Conservation (phyloP, 139 green algal species). For the Coelastrella sp. region DNA sequence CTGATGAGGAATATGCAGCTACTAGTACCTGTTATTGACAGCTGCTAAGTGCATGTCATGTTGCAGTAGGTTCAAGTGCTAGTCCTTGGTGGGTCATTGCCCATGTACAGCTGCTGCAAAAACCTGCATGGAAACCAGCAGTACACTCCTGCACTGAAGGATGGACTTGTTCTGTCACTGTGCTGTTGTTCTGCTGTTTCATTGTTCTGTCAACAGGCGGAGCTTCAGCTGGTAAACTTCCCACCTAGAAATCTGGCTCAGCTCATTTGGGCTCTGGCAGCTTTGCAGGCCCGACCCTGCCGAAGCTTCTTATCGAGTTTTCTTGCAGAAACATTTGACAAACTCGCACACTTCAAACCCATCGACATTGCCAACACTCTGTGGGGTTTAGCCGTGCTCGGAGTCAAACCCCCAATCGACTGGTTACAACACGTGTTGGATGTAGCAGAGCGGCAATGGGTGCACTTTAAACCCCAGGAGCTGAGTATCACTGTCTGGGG, state of each 20-base stretch:
- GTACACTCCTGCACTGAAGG: too few relatives aligned
- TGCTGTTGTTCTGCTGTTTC: background rate
- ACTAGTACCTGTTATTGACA: too few relatives aligned
- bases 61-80: too few relatives aligned
- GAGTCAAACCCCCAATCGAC: background rate
- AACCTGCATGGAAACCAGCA: background rate
- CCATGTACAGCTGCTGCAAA: too few relatives aligned
- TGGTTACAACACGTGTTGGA: background rate
- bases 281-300: background rate
- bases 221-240: constrained; percentile 28
- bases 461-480: constrained; percentile 19
- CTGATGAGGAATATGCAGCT: too few relatives aligned
- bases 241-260: constrained; percentile 21
- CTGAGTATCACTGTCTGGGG: constrained; percentile 39
- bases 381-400: constrained; percentile 31
- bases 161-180: too few relatives aligned
- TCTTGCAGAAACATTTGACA: constrained; percentile 30
- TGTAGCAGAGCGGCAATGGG: constrained; percentile 1
- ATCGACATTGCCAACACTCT: constrained; percentile 50
- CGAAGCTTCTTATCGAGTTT: constrained; percentile 8
- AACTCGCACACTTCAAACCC: constrained; percentile 38
- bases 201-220: background rate
- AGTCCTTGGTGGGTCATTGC: too few relatives aligned
- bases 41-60: too few relatives aligned
- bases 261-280: constrained; percentile 26